Base-by-base conservation (phyloP, 331 rosid genomes). In the Arachis monticola region DNA sequence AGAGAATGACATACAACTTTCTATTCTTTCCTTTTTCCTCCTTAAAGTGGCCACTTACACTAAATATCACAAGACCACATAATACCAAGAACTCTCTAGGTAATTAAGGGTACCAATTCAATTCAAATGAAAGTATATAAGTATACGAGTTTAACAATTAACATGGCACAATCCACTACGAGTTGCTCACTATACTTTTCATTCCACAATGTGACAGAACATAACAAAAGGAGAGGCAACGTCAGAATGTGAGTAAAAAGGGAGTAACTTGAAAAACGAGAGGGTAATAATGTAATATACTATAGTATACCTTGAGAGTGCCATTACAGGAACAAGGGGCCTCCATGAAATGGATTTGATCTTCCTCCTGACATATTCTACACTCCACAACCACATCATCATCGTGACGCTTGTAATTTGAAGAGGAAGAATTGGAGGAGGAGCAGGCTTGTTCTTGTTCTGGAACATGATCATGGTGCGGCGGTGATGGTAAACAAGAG, bases 271-370 rank as follows among this genome's bases (percentile, higher is more conserved):
- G 0, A 48, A 31, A 8, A 46, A 8, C 50, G 27, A 57, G 58
- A 59, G 40, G 5, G 12, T 13, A 35, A 62, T 7, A 17, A 17
- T 17, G 22, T 17, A 17, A 17, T 17, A 17, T 17, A 17, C 22
- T 17, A 17, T 17, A 17, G 9, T 11, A 62, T 62, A 72, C 82
- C 82, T 77, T 77, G 82, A 82, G 77, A 73, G 85, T 77, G 69
- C 85, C 85, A 55, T 77, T 82, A 56, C 85, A 82, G 52, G 79
- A 75, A 62, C 85, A 82, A 77, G 82, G 85, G 27, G 64, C 63
- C 64, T 82, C 85, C 85, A 77, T 72, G 74, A 69, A 53, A 44
- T 66, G 69, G 9, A 42, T 63, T 6, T 52, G 56, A 10, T 82
- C 85, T 17, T 82, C 85, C 35, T 82, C 85, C 77, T 67, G 82